Base-by-base conservation (phyloP, 495 filamentous ascomycete species). In the Gamarada debralockiae region DNA sequence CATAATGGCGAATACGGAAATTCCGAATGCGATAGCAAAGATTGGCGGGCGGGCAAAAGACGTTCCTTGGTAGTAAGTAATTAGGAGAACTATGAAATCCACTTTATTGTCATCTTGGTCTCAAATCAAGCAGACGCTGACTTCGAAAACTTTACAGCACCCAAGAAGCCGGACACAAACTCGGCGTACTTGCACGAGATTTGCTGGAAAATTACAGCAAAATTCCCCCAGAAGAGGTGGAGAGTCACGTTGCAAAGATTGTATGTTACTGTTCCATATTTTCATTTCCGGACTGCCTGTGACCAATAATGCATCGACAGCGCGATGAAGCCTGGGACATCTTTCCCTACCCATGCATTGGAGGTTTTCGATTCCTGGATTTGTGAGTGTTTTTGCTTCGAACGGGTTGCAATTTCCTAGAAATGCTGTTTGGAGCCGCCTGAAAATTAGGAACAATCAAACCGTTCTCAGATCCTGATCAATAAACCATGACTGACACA, bases 271-370 rank as follows among this genome's bases (percentile, higher is more conserved):
- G 27, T n/a, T 13, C 17, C 10, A 21, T 31, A 14, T n/a, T 13
- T 6, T 13, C 21, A 20, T 37, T 34, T 36, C 47, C 8, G 25
- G 21, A n/a, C n/a, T n/a, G n/a, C n/a, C n/a, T n/a, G 10, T 10
- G 25, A 43, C 41, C 6, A 31, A 29, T n/a, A 33, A 17, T 17
- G 22, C 23, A 20, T 23, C 31, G 7, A 24, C 52, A 73, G 71
- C 61, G 72, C 22, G 66, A 70, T 23, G 65, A 64, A 48, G 72
- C 72, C 0, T 72, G 64, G 61, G 20, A 52, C 36, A 41, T 73
- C 31, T 67, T 59, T 43, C 60, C 61, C 4, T 75, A 75, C 53
- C 65, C 65, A 17, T 74, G 71, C 56, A 69, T 75, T 14, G 72
- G 73, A 21, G 52, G 53, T 8, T 72, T 66, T 56, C 61, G 63